Evolutionary conservation across 2,329 filamentous ascomycete genomes (phyloP), one percentile per base, ranked within the genome.

Genomic region (Allantophomopsis lycopodina): DNA sequence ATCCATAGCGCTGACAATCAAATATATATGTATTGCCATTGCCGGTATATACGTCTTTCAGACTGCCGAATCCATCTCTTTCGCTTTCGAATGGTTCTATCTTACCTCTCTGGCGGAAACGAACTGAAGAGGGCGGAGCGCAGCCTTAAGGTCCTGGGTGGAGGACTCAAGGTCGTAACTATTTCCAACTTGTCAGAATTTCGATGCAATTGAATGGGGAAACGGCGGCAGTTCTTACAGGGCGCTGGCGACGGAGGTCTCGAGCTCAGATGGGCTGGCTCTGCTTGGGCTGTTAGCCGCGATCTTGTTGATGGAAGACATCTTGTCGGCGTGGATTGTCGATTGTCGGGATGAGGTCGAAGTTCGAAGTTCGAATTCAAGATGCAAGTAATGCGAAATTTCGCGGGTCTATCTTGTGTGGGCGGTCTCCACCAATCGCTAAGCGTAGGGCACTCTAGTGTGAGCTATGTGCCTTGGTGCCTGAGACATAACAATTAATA

Each of bases 101-200:
- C 87, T 87, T 83, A 98, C 91, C 89, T 98, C 91, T 69, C 88
- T 86, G 65, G 91, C 91, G 71, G 85, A 94, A 66, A 93, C 85
- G 70, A 98, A 88, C 79, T 98, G 91, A 70, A 98, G 81, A 68
- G 91, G 91, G 63, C 91, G 83, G 64, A 98, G 83, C 57, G 87
- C 83, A 61, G 77, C 78, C 83, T 89, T 94, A 71, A 98, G 84
- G 71, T 98, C 91, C 66, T 87, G 75, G 63, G 91, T 94, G 81
- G 95, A 95, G 74, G 80, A 88, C 86, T 98, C 91, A 70, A 98
- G 85, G 63, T 98, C 91, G 76, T 83, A 93, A 28, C 23, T 28
- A 28, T 28, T 28, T 28, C 10, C 23, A 5, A 28, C 5, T 8
- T 28, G 23, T 28, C 23, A 28, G 23, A 28, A 28, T 28, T 28